Conservation (phyloP, 495 filamentous ascomycete genomes). For the Venustampulla echinocandica region DNA sequence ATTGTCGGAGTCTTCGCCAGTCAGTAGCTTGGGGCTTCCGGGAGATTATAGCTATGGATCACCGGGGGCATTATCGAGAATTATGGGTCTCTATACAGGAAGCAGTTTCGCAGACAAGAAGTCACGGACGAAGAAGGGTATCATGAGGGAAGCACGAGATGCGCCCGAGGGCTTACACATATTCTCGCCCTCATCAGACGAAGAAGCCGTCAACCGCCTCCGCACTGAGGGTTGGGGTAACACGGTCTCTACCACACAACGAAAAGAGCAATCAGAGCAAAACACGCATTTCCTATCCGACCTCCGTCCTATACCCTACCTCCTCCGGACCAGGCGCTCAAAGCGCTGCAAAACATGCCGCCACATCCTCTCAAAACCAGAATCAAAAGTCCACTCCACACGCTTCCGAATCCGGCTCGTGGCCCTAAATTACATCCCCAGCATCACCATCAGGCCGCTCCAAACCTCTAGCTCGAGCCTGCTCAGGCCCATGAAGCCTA, state of each 20-base stretch:
- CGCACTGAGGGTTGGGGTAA: constrained; percentile 33
- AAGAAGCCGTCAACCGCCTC: constrained; percentile 36
- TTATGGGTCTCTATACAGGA: constrained; percentile 86
- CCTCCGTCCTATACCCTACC: constrained; percentile 68
- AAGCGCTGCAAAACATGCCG: constrained; percentile 89
- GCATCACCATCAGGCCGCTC: constrained; percentile 60
- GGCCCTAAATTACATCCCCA: constrained; percentile 81
- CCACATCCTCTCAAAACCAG: constrained; percentile 93
- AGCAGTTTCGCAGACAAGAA: constrained; percentile 52
- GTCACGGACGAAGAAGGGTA: constrained; percentile 52
- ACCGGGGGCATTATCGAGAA: constrained; percentile 69
- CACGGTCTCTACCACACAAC: constrained; percentile 45
- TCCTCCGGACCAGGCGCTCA: constrained; percentile 82
- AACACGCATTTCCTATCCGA: constrained; percentile 37
- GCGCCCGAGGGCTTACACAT: constrained; percentile 59
- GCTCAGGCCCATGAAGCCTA: constrained; percentile 50
- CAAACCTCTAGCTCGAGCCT: constrained; percentile 29
- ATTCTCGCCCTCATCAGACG: constrained; percentile 41
- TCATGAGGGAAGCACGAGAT: constrained; percentile 72
- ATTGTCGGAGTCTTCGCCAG: constrained; percentile 47
- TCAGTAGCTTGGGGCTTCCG: constrained; percentile 42
- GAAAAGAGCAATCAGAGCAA: constrained; percentile 27
- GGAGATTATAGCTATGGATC: constrained; percentile 63
- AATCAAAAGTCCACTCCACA: constrained; percentile 75
- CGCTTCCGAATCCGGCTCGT: constrained; percentile 85